phyloP scores from a whole-genome alignment of 2,329 filamentous ascomycete species.

The Aureobasidium subglaciale region DNA sequence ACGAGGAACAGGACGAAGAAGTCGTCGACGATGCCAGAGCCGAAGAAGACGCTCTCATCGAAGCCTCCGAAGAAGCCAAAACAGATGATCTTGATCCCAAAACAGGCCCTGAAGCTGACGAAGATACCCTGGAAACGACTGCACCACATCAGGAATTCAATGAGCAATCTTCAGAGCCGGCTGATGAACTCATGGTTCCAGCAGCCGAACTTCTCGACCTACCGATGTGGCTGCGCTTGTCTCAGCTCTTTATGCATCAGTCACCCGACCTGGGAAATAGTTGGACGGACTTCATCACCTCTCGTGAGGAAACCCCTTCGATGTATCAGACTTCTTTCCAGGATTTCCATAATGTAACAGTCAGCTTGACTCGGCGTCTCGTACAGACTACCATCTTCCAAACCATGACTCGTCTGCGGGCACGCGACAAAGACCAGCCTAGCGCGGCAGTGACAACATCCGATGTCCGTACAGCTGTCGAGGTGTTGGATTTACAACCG shows the following conservation, averaged over 20 bases:
- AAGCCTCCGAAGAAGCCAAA: neutral
- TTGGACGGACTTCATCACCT: constrained; percentile 53
- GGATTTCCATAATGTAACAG: constrained; percentile 63
- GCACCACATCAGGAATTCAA: neutral
- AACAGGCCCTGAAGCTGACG: neutral
- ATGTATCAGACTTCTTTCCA: constrained; percentile 69
- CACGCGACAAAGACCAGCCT: constrained; percentile 31
- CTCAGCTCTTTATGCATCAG: constrained; percentile 69
- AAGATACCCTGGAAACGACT: neutral
- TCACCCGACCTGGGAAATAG: constrained; percentile 53
- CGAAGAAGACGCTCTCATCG: neutral
- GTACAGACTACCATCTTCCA: constrained; percentile 64
- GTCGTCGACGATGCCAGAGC: neutral
- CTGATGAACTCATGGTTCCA: constrained; percentile 29
- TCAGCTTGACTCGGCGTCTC: constrained; percentile 63
- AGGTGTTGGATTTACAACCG: constrained; percentile 45
- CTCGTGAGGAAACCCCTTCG: constrained; percentile 50
- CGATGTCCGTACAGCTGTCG: constrained; percentile 50
- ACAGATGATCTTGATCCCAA: neutral
- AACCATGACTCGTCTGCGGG: constrained; percentile 60
- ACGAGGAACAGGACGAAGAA: neutral
- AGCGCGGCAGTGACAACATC: constrained; percentile 23
- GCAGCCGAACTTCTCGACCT: constrained; percentile 54
- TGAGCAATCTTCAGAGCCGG: neutral
- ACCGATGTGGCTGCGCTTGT: constrained; percentile 55